Base-by-base conservation (phyloP, 768 basidiomycete species). In the Dentipellis fragilis region DNA sequence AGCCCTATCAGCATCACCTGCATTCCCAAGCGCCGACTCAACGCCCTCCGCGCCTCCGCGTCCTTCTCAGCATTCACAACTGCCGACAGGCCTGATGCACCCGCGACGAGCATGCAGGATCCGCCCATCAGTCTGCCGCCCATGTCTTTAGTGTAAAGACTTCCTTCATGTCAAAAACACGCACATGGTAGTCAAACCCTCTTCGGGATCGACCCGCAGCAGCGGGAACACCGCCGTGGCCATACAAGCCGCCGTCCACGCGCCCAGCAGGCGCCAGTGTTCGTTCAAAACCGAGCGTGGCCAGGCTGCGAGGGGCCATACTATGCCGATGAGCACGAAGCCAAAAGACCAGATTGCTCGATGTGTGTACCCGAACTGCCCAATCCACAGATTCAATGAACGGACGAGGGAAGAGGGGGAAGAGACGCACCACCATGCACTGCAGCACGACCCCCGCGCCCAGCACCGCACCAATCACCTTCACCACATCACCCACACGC, bases 301-400 rank as follows among this genome's bases (percentile, higher is more conserved):
- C 83, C 81, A 83, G n/a, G 72, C 63, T 7, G 64, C 63, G 34
- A 78, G 58, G 3, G 89, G 87, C 89, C 89, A 91, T 1, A 77
- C 51, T 2, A 80, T 51, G 10, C 85, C 87, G 38, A 86, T 80
- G 4, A 79, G 34, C 0, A 77, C 57, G 60, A 81, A 84, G 10
- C 84, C 83, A n/a, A 75, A 57, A 57, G 84, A 83, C 89, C 87
- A 92, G 12, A 90, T 74, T 2, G 72, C 73, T 10, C 90, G 76
- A 59, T 84, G 75, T 0, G 81, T 82, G 67, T 92, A 93, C 1
- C 81, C 90, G 29, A 72, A 71, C 87, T 89, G 54, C 23, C 35
- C 10, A 55, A 38, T 45, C 16, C 12, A 38, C 7, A 10, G 1
- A 10, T 29, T 35, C 22, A 42, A 45, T 64, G 35, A 16, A 36